A percentile compares a stretch with the other conserved stretches of the same genome.
Conservation (phyloP, 805 yeast species). For the Candida koratica region DNA sequence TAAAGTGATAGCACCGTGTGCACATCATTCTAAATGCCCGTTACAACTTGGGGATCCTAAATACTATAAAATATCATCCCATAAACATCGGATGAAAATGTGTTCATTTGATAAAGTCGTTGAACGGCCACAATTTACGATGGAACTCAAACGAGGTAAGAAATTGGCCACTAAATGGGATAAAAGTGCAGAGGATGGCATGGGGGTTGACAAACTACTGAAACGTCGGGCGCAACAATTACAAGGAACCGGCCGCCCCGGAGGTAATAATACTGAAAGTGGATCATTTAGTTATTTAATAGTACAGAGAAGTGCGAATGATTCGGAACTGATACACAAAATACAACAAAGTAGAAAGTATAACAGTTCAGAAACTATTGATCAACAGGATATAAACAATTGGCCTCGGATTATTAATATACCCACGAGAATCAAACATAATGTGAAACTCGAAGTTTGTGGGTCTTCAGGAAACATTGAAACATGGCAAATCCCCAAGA, state of each 20-base stretch:
- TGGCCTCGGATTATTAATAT: slow-evolving; percentile 73
- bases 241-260: slow-evolving; percentile 76
- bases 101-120: slow-evolving; percentile 72
- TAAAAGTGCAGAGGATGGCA: slow-evolving; percentile 48
- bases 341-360: slow-evolving; percentile 37
- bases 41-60: slow-evolving; percentile 74
- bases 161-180: slow-evolving; percentile 72
- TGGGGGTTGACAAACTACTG: slow-evolving; percentile 43
- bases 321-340: slow-evolving; percentile 33
- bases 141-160: slow-evolving; percentile 83
- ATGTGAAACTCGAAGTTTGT: slow-evolving; percentile 76
- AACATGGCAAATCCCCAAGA: slow-evolving; percentile 81
- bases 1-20: slow-evolving; percentile 80
- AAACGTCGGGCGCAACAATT: slow-evolving; percentile 31
- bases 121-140: slow-evolving; percentile 70
- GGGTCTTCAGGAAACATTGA: slow-evolving; percentile 77
- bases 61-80: slow-evolving; percentile 53
- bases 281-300: slow-evolving; percentile 74
- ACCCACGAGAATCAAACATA: slow-evolving; percentile 78
- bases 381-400: slow-evolving; percentile 24
- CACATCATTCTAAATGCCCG: slow-evolving; percentile 85
- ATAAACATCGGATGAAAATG: slow-evolving; percentile 60
- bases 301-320: slow-evolving; percentile 54
- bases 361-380: slow-evolving; percentile 20
- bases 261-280: slow-evolving; percentile 64